These are phyloP conservation scores for Deinandra increscens DNA, from an alignment of 129 eudicot species.

Conservation along the genomic window DNA sequence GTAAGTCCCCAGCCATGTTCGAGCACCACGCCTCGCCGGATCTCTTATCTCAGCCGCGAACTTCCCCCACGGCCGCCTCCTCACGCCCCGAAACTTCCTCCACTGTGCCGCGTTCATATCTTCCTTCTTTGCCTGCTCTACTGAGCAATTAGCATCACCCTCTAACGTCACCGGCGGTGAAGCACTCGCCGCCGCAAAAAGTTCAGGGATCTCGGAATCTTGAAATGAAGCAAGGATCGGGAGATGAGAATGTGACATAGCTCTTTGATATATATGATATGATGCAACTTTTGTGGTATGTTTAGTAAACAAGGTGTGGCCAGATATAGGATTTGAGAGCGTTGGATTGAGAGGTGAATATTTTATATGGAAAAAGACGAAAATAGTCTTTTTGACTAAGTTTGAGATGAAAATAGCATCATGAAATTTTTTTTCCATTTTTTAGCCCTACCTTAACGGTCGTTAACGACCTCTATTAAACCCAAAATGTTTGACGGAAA, in stretches of 20 bases:
- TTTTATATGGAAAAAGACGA: no score
- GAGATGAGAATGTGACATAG: constrained; percentile 21
- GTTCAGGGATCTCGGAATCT: constrained; percentile 29
- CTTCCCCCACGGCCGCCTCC: no score
- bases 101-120: constrained; percentile 9
- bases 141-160: background rate
- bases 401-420: no score
- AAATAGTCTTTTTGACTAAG: no score
- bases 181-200: constrained; percentile 19
- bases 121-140: background rate
- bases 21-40: constrained; percentile 40
- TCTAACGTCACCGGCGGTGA: background rate
- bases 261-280: no score
- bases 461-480: no score
- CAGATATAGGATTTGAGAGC: background rate
- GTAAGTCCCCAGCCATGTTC: constrained; percentile 50
- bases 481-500: no score
- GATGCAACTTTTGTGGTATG: no score
- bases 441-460: no score
- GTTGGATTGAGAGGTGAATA: no score
- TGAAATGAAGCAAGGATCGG: constrained; percentile 22
- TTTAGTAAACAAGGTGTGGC: no score
- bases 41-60: constrained; percentile 53
- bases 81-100: constrained; percentile 43
- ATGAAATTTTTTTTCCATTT: no score